These are phyloP conservation scores for Ogataea naganishii DNA, from an alignment of 805 yeast species.

Conservation along the genomic window DNA sequence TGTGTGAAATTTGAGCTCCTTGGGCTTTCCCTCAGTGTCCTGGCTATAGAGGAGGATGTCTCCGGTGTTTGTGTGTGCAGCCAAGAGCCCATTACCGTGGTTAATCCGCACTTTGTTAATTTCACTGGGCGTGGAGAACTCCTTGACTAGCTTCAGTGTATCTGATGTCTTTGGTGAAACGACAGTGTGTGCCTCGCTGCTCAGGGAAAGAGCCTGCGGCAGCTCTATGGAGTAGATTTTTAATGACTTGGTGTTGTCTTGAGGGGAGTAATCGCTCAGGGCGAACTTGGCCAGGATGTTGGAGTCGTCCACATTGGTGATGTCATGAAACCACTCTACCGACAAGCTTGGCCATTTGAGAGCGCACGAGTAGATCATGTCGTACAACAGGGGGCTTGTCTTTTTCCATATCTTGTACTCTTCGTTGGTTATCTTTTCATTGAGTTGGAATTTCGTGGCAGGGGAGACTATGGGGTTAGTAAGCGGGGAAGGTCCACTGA, in stretches of 20 bases:
- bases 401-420: slow-evolving; percentile 82
- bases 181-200: slow-evolving; percentile 9
- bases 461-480: slow-evolving; percentile 13
- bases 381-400: slow-evolving; percentile 71
- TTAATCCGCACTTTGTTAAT: slow-evolving; percentile 54
- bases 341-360: slow-evolving; percentile 66
- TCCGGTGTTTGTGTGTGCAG: slow-evolving; percentile 49
- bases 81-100: slow-evolving; percentile 37
- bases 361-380: slow-evolving; percentile 60
- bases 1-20: slow-evolving; percentile 42
- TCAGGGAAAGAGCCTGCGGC: slow-evolving; percentile 42
- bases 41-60: slow-evolving; percentile 35
- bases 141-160: slow-evolving; percentile 29
- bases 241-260: slow-evolving; percentile 33
- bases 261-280: slow-evolving; percentile 38
- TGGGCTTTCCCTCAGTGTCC: slow-evolving; percentile 7
- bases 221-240: slow-evolving; percentile 34
- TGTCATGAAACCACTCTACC: slow-evolving; percentile 57
- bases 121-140: slow-evolving; percentile 53
- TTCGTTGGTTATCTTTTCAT: slow-evolving; percentile 61
- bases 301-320: slow-evolving; percentile 5
- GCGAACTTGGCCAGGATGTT: slow-evolving; percentile 26
- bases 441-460: slow-evolving; percentile 34
- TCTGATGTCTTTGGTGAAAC: slow-evolving; percentile 20
- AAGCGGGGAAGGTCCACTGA: neutral